Base-by-base conservation (phyloP, 2,329 filamentous ascomycete genomes). In the Knoxdaviesia proteae region DNA sequence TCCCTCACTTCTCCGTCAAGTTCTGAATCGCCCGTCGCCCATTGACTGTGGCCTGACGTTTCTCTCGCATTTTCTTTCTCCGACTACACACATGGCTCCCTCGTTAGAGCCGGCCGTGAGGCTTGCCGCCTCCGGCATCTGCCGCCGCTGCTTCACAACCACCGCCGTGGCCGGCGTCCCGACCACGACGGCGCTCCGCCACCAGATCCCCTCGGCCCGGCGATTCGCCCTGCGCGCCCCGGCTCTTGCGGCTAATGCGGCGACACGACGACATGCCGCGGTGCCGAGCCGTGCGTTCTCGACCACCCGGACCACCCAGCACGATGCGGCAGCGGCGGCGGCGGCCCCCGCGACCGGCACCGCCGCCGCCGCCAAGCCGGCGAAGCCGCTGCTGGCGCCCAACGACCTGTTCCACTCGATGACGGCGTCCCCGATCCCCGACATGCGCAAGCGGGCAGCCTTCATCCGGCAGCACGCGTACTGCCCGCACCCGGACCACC, bases 321-420 rank as follows among this genome's bases (percentile, higher is more conserved):
- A 30, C 30, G 42, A 40, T 9, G 42, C 38, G 38, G 34, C 42
- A 30, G 42, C 42, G 42, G 36, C 42, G 33, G 34, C 33, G 10
- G 33, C 20, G 20, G 20, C 20, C 20, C 20, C 20, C 20, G 20
- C 20, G 20, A 20, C 20, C 11, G 44, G 39, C n/a, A 50, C 46
- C n/a, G 50, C 50, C 30, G 42, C 46, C 7, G 44, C 45, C 7
- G 42, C 52, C 6, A 44, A 51, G 7, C 32, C 53, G 1, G 43
- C 56, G 6, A 49, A 50, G 11, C 46, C 56, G 30, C 54, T 52
- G 39, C 68, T 93, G 31, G 67, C 66, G 48, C 69, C 76, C 41
- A 76, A 92, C 61, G 80, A 94, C 56, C 77, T 98, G 44, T 98
- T 96, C 66, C 88, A 98, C 60, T 76, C 84, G 7, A 93, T 90